phyloP scores from a whole-genome alignment of 1,284 basidiomycete species.

The Psilocybe mexicana region DNA sequence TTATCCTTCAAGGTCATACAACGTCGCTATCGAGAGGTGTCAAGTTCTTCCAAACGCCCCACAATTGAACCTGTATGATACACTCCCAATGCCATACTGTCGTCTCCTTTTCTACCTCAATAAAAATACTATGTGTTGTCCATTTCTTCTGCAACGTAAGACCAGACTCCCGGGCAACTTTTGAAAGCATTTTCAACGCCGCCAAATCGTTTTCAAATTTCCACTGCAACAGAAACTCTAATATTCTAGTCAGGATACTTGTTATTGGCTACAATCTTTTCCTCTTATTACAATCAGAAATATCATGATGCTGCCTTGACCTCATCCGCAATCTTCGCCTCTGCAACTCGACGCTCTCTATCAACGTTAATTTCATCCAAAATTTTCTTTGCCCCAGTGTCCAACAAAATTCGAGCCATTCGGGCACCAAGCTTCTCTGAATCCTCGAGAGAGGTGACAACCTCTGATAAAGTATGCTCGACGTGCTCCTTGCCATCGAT shows the following conservation, averaged over 20 bases:
- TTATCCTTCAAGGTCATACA: slow-evolving; percentile 32
- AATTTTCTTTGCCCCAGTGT: slow-evolving; percentile 73
- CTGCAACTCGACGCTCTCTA: slow-evolving; percentile 54
- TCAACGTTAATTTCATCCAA: slow-evolving; percentile 78
- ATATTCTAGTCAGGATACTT: neutral
- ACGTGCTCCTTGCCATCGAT: slow-evolving; percentile 74
- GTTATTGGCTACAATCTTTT: neutral
- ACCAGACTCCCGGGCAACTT: too few relatives aligned
- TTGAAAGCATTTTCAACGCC: too few relatives aligned
- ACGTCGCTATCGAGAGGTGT: slow-evolving; percentile 20
- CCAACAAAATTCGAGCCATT: slow-evolving; percentile 65
- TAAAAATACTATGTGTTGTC: neutral
- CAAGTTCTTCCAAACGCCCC: slow-evolving; percentile 18
- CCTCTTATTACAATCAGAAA: neutral
- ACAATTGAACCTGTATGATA: slow-evolving; percentile 25
- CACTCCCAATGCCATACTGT: slow-evolving; percentile 3
- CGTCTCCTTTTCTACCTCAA: neutral
- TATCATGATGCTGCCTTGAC: slow-evolving; percentile 4
- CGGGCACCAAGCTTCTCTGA: slow-evolving; percentile 69
- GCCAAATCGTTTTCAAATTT: too few relatives aligned
- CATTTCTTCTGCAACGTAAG: slow-evolving; percentile 38
- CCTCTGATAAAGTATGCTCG: slow-evolving; percentile 58
- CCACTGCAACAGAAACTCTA: too few relatives aligned
- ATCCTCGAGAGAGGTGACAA: slow-evolving; percentile 56
- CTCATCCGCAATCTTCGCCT: slow-evolving; percentile 38